Percentiles rank a stretch among this genome's conserved stretches.
Evolutionary conservation across 305 asterid species (phyloP).

Genomic region (Solanum aculeatissimum): DNA sequence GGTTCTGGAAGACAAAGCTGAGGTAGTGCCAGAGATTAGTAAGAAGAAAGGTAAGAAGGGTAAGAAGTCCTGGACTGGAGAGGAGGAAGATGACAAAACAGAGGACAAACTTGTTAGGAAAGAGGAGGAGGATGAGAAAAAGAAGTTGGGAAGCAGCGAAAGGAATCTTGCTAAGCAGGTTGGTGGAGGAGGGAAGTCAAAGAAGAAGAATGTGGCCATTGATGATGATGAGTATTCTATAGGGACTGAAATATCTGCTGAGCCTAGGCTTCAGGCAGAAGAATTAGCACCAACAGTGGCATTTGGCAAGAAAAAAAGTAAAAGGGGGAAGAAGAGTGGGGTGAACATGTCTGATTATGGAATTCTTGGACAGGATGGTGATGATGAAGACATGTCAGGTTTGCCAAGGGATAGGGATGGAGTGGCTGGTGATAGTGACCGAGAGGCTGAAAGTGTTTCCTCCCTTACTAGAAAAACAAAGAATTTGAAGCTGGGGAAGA

Average conservation of each 20-base stretch:
- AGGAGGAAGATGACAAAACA: conserved; percentile 17
- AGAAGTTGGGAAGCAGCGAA: conserved; percentile 11
- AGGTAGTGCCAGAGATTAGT: conserved; percentile 26
- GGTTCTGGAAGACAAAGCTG: conserved; percentile 47
- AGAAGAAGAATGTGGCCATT: conserved; percentile 51
- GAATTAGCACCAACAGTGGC: conserved; percentile 20
- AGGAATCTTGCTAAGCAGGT: conserved; percentile 16
- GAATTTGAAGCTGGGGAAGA: conserved; percentile 11
- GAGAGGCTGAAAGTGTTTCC: neutral
- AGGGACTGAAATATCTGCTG: conserved; percentile 53
- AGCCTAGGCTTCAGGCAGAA: conserved; percentile 41
- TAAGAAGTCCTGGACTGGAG: conserved; percentile 22
- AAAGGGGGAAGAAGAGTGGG: conserved; percentile 41
- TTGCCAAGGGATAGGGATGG: conserved; percentile 5
- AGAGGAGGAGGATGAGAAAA: neutral
- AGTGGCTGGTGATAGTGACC: conserved; percentile 2
- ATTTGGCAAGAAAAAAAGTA: conserved; percentile 53
- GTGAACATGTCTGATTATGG: neutral
- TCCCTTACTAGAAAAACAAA: conserved; percentile 15
- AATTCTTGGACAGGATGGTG: conserved; percentile 22
- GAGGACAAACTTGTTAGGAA: neutral
- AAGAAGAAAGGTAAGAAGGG: conserved; percentile 44
- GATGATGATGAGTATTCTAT: conserved; percentile 64
- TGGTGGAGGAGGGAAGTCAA: conserved; percentile 57
- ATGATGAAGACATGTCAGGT: conserved; percentile 12